Conservation (phyloP, 192 early-diverging fungal genomes). For the Rhizoclosmatium sp. region DNA sequence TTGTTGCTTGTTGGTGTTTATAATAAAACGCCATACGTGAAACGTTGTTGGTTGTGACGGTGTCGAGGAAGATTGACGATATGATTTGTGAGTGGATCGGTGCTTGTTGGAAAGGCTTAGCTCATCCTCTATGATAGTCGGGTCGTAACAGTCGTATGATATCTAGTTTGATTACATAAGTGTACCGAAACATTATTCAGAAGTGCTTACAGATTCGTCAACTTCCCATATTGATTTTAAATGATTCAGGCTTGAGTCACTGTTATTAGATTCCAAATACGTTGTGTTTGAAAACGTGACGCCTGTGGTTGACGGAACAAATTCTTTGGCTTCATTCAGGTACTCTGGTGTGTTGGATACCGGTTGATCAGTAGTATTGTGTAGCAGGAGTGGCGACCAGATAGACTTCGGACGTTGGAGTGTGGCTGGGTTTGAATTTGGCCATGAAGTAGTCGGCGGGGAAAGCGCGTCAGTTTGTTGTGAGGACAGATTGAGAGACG, state of each 20-base stretch:
- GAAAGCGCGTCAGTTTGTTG: too few species aligned
- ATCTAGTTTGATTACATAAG: background rate
- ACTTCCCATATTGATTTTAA: slow-evolving; percentile 28
- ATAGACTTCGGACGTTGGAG: background rate
- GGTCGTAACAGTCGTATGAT: too few species aligned
- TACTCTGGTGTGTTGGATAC: slow-evolving; percentile 6
- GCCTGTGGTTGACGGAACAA: background rate
- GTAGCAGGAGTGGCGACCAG: background rate
- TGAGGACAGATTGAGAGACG: too few species aligned
- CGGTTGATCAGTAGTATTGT: background rate
- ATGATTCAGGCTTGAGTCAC: background rate
- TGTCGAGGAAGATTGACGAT: too few species aligned
- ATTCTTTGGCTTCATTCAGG: slow-evolving; percentile 22
- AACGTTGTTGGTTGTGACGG: slow-evolving; percentile 1
- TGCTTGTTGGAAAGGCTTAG: too few species aligned
- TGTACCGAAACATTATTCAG: background rate
- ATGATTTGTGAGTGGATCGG: too few species aligned
- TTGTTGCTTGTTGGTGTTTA: background rate
- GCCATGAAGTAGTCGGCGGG: too few species aligned
- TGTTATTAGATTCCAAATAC: background rate
- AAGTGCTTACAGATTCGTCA: slow-evolving; percentile 1
- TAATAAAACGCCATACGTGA: slow-evolving; percentile 9
- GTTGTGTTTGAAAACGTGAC: background rate
- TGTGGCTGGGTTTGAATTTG: background rate
- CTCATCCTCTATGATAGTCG: too few species aligned